Percentiles rank a stretch among this genome's conserved stretches.
These are phyloP conservation scores for Beta lomatogona DNA, from an alignment of 179 eudicot genomes.

Conservation along the genomic window DNA sequence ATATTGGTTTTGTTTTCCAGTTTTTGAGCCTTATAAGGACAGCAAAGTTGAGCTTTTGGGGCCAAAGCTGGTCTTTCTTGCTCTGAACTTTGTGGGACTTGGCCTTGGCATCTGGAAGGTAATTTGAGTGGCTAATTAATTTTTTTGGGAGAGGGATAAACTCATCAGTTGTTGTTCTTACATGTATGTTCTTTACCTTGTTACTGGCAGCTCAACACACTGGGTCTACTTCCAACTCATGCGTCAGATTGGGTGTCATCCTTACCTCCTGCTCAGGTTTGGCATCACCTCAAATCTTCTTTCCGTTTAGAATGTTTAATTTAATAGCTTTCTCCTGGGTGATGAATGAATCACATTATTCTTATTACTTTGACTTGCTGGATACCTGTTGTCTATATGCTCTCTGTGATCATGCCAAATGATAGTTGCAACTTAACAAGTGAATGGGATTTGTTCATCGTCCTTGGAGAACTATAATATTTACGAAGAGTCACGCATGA, in stretches of 20 bases:
- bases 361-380: not conserved
- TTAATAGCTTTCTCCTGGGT: not conserved
- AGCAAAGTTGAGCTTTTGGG: conserved; percentile 74
- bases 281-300: conserved; percentile 5
- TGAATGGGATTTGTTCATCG: not conserved
- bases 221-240: conserved; percentile 97
- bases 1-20: conserved; percentile 42
- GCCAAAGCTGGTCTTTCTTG: conserved; percentile 74
- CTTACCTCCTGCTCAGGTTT: conserved; percentile 87
- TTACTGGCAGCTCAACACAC: conserved; percentile 70
- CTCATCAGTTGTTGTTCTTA: not conserved
- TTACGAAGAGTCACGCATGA: not conserved
- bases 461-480: not conserved
- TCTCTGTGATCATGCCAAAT: not conserved
- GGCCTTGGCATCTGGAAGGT: conserved; percentile 95
- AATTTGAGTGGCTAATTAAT: conserved; percentile 3
- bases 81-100: conserved; percentile 82
- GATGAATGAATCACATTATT: not conserved
- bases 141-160: not conserved
- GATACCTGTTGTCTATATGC: not conserved
- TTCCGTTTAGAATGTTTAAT: not conserved
- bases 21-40: conserved; percentile 93
- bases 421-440: conserved; percentile 3
- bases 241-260: conserved; percentile 98
- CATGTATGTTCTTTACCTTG: conserved; percentile 7